These are phyloP conservation scores for Phytophthora vignae DNA, from an alignment of 352 stramenopile genomes.

Conservation along the genomic window DNA sequence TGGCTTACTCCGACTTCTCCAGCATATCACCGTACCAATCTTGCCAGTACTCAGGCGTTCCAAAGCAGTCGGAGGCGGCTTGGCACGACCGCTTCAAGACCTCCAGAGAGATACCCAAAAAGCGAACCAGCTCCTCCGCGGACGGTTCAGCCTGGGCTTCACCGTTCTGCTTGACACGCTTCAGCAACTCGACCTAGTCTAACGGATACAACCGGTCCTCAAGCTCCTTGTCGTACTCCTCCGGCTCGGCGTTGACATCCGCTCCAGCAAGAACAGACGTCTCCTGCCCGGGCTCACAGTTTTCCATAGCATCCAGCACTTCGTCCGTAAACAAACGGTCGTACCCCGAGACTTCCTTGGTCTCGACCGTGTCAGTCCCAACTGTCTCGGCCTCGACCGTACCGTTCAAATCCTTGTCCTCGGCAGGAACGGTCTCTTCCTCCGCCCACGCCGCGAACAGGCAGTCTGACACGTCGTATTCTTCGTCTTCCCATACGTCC, in stretches of 20 bases:
- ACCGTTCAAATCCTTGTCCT: neutral
- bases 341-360: neutral
- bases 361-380: neutral
- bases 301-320: neutral
- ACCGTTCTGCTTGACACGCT: neutral
- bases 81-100: neutral
- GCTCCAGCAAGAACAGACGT: neutral
- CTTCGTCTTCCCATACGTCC: neutral
- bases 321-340: conserved; percentile 4
- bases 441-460: neutral
- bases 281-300: neutral
- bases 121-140: neutral
- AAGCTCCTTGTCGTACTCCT: conserved; percentile 8
- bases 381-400: neutral
- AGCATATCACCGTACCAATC: neutral
- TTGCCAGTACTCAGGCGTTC: conserved; percentile 4
- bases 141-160: neutral
- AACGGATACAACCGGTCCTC: conserved; percentile 10
- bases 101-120: neutral
- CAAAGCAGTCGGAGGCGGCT: neutral
- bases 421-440: neutral
- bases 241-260: neutral
- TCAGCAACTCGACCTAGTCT: neutral
- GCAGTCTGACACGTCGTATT: neutral
- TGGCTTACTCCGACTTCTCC: neutral